Evolutionary conservation across 139 green algal species (phyloP).

Genomic region (Chlorella sp.): DNA sequence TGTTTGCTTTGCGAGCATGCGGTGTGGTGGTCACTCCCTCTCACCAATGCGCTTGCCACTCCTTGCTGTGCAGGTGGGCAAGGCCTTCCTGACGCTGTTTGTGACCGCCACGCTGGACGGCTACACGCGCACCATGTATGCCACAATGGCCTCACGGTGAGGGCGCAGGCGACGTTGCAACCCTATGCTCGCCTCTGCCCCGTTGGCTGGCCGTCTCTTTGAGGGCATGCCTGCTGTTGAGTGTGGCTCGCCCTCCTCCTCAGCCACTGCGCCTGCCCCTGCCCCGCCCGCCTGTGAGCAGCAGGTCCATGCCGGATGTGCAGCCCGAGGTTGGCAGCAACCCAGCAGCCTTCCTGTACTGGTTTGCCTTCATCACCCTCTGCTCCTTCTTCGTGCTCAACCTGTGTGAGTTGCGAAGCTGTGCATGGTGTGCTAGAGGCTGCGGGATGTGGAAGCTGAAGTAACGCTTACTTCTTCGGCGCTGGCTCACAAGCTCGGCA

Average conservation of each 20-base stretch:
- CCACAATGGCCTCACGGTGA: conserved; percentile 11
- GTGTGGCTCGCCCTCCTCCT: not conserved
- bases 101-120: conserved; percentile 80
- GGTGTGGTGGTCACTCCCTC: not conserved
- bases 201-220: not conserved
- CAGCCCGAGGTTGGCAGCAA: conserved; percentile 72
- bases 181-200: not conserved
- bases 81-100: conserved; percentile 74
- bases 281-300: not conserved
- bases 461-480: no score
- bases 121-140: conserved; percentile 59
- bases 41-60: not conserved
- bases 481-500: no score
- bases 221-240: no score
- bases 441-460: no score
- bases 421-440: no score
- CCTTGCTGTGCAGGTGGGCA: conserved; percentile 28
- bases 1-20: no score
- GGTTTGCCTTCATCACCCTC: conserved; percentile 78
- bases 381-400: conserved; percentile 86
- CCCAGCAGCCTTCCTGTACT: conserved; percentile 74
- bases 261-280: not conserved
- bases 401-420: conserved; percentile 59
- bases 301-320: conserved; percentile 31
- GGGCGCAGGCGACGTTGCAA: not conserved